Evolutionary conservation across 306 rosid genomes (phyloP), one percentile per base, ranked within the genome.

Genomic region (Echinosophora koreensis): DNA sequence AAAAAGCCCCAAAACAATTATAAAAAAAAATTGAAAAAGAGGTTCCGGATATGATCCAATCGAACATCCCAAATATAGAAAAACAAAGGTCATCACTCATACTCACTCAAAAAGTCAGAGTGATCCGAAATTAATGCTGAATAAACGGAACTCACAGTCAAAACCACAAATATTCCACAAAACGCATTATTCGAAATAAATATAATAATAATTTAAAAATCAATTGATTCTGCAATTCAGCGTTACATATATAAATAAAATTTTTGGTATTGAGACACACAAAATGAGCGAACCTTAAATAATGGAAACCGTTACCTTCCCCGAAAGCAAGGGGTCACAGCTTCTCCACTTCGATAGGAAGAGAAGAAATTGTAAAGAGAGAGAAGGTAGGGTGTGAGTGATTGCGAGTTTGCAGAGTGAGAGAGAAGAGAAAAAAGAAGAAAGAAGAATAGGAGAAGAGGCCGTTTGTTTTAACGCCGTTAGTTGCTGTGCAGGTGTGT

Each of bases 121-220:
- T 0, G 78, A 84, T 77, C 85, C 70, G 58, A 77, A 84, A 77
- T 84, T 30, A 49, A 72, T 72, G 75, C 80, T n/a, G 12, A 47
- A 66, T 44, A 52, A n/a, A 16, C 77, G 74, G 71, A 77, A 72
- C 16, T 76, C 15, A 51, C n/a, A 80, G 71, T 72, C 64, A 81
- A 80, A 84, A 59, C 51, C 59, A 71, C 16, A 61, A 37, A 54
- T 17, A 17, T 58, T 32, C 0, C 65, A 41, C 13, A 54, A 15
- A 61, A 18, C 14, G 14, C 68, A 34, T 49, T 68, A 22, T 35
- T 39, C 1, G 44, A 59, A 66, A 64, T 28, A 77, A 71, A 66
- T 22, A 22, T 22, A 22, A 22, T 47, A 50, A 22, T 8, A 7
- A 6, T 30, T 30, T 30, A 2, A 35, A 35, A 35, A 35, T 4